Base-by-base conservation (phyloP, 441 rosid genomes). In the Arabidopsis hybrid region DNA sequence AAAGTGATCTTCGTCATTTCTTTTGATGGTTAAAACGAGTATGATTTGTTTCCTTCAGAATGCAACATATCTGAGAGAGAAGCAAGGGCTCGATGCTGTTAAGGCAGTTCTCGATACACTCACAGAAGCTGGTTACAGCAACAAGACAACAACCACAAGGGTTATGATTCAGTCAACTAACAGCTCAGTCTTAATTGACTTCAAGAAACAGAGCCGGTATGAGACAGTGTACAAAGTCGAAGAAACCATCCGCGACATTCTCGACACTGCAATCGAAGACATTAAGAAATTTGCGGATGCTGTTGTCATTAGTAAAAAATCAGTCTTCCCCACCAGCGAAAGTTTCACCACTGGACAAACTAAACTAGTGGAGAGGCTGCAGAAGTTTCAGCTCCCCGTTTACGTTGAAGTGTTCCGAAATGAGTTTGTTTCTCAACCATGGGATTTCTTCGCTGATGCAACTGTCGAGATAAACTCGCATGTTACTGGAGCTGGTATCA, bases 341-440 rank as follows among this genome's bases (percentile, higher is more conserved):
- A 32, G 4, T 5, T 90, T 83, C 79, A 61, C 79, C 60, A 86
- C 73, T 17, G 47, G 73, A 16, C 42, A 4, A 50, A 83, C 95
- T 42, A 32, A 82, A 11, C 80, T 87, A 13, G 91, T 89, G 34
- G 17, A 66, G 18, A 86, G 67, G 80, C 80, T 92, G 7, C 79
- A 59, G 14, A 70, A 79, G 13, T 73, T 63, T 60, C 73, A 80
- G 45, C 86, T 92, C 10, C 63, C 83, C 4, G 91, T 92, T 79
- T 90, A 90, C 17, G 91, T 86, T 11, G 80, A 83, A 77, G 55
- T 74, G 59, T 89, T 92, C 81, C 78, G 76, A 71, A 92, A 92
- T 60, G 97, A 92, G 80, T 92, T 87, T 73, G 80, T 85, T 39
- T 90, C 97, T 74, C 96, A 90, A 59, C 82, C 93, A 13, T 89